phyloP scores from a whole-genome alignment of 225 moss, liverwort and hornwort species.

The Bryoerythrophyllum caledonicum region DNA sequence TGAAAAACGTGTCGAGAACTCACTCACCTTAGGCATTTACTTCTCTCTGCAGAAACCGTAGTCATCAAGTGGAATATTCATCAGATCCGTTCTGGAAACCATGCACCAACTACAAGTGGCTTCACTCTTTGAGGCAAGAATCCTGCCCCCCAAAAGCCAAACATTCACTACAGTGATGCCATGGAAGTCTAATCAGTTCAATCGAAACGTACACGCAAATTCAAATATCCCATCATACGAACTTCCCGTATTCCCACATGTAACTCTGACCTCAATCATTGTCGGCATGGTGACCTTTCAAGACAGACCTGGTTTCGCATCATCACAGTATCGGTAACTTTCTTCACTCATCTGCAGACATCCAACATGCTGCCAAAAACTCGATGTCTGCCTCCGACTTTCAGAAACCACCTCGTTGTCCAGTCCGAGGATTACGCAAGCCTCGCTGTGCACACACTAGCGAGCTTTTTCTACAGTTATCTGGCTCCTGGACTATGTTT shows the following conservation, averaged over 20 bases:
- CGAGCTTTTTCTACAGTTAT: neutral
- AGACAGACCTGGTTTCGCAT: constrained; percentile 2
- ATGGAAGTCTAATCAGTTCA: neutral
- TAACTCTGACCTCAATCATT: constrained; percentile 11
- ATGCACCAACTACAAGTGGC: neutral
- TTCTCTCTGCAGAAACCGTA: neutral
- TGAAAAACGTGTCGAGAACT: no score
- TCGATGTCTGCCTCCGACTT: neutral
- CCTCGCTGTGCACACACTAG: constrained; percentile 12
- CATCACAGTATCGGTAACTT: neutral
- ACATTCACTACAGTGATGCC: neutral
- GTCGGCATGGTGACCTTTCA: neutral
- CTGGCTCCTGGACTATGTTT: constrained; percentile 3
- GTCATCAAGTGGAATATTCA: neutral
- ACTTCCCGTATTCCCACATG: neutral
- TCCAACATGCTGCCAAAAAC: neutral
- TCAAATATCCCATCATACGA: neutral
- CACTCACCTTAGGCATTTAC: no score
- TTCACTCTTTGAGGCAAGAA: neutral
- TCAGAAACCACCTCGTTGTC: neutral
- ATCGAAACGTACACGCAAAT: no score
- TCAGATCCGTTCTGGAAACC: neutral
- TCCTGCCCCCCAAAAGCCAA: neutral
- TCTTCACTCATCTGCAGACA: neutral
- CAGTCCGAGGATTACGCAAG: constrained; percentile 7